Percentiles rank a stretch among this genome's conserved stretches.
phyloP scores from a whole-genome alignment of 148 eudicot genomes.

The Spergularia bocconei region DNA sequence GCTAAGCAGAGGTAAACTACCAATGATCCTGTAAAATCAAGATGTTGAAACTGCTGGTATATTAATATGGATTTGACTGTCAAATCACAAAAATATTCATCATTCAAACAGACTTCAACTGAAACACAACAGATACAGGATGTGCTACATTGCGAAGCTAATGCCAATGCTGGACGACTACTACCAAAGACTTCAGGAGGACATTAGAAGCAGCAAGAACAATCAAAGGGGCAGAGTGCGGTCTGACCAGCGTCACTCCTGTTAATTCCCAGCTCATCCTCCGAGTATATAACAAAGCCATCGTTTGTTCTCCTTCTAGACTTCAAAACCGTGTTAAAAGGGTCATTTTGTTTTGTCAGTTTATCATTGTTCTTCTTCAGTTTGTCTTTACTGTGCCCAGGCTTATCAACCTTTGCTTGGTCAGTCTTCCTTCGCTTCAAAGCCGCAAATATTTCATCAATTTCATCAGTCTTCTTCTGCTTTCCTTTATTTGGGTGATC shows the following conservation, averaged over 20 bases:
- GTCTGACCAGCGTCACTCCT: conserved; percentile 65
- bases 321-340: conserved; percentile 21
- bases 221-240: conserved; percentile 75
- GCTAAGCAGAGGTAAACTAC: too few species aligned
- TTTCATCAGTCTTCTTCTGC: conserved; percentile 27
- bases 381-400: conserved; percentile 25
- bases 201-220: conserved; percentile 69
- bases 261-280: conserved; percentile 63
- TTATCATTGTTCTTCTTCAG: conserved; percentile 27
- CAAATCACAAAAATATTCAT: not conserved
- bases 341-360: conserved; percentile 20
- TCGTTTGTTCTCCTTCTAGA: conserved; percentile 60
- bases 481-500: conserved; percentile 24
- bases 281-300: conserved; percentile 55
- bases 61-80: not conserved
- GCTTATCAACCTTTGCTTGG: conserved; percentile 15
- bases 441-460: conserved; percentile 59
- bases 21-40: not conserved
- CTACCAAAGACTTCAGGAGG: conserved; percentile 6
- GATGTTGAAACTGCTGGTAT: not conserved
- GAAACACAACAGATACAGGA: not conserved
- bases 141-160: not conserved
- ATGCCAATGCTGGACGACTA: not conserved
- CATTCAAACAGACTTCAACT: not conserved
- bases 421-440: conserved; percentile 51